These are phyloP conservation scores for Fulvia fulva DNA, from an alignment of 2,329 filamentous ascomycete species.

Conservation along the genomic window DNA sequence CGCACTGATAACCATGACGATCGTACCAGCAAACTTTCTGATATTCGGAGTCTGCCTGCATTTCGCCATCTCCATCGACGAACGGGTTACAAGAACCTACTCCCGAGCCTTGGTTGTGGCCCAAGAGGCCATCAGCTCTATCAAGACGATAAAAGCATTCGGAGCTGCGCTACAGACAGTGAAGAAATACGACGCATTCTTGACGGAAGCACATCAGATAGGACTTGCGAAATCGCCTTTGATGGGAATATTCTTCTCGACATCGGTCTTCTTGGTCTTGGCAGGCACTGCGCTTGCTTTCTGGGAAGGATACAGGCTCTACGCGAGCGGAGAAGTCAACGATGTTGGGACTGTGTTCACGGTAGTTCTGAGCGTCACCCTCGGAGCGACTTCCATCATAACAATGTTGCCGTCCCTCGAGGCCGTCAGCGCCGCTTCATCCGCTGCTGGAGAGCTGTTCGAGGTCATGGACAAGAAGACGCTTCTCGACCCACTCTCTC, in stretches of 20 bases:
- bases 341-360: conserved; percentile 33
- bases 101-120: conserved; percentile 44
- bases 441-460: conserved; percentile 40
- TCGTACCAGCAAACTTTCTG: conserved; percentile 44
- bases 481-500: conserved; percentile 34
- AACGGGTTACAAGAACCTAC: conserved; percentile 33
- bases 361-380: conserved; percentile 21
- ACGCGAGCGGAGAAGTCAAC: conserved; percentile 27
- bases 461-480: conserved; percentile 38
- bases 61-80: conserved; percentile 35
- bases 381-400: conserved; percentile 37
- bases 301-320: conserved; percentile 39
- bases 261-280: conserved; percentile 40
- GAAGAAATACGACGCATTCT: conserved; percentile 39
- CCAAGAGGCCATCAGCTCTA: conserved; percentile 48
- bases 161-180: conserved; percentile 42
- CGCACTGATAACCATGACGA: conserved; percentile 43
- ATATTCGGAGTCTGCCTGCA: conserved; percentile 30
- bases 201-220: conserved; percentile 39
- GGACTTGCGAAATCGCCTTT: conserved; percentile 42
- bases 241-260: conserved; percentile 39
- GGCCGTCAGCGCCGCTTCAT: conserved; percentile 39
- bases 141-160: conserved; percentile 48
- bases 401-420: conserved; percentile 38
- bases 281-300: conserved; percentile 39